A percentile compares a stretch with the other conserved stretches of the same genome.
phyloP scores from a whole-genome alignment of 176 grass and related monocot species.

The Rhynchospora tenuis region DNA sequence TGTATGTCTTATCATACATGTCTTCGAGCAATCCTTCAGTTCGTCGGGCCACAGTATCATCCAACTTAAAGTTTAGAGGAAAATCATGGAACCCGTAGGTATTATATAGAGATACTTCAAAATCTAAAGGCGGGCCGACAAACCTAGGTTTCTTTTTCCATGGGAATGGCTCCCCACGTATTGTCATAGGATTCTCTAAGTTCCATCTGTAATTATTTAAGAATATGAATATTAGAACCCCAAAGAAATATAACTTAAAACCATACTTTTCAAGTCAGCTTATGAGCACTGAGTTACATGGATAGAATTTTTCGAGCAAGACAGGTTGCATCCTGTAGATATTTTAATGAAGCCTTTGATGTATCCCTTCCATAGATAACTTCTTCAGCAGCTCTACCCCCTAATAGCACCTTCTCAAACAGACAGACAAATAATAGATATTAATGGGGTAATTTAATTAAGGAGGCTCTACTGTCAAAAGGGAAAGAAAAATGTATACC shows the following conservation, averaged over 20 bases:
- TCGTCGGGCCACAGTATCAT: too few species aligned
- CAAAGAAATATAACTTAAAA: too few species aligned
- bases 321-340: constrained; percentile 33
- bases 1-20: too few species aligned
- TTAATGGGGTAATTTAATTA: background rate
- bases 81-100: too few species aligned
- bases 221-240: background rate
- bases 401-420: constrained; percentile 27
- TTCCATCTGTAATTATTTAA: constrained; percentile 25
- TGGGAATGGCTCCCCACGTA: constrained; percentile 29
- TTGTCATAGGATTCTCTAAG: constrained; percentile 35
- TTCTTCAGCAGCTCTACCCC: constrained; percentile 33
- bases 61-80: too few species aligned
- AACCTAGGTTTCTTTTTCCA: constrained; percentile 28
- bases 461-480: too few species aligned
- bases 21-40: too few species aligned
- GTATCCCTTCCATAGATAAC: constrained; percentile 35
- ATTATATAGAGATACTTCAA: constrained; percentile 27
- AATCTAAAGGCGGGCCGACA: constrained; percentile 26
- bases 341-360: constrained; percentile 34
- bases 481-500: too few species aligned
- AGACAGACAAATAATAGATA: background rate
- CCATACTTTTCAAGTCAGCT: too few species aligned
- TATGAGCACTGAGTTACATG: too few species aligned
- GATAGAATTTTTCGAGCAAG: constrained; percentile 38